Evolutionary conservation across 768 basidiomycete species (phyloP).

Genomic region (Phylloporus arenicola): DNA sequence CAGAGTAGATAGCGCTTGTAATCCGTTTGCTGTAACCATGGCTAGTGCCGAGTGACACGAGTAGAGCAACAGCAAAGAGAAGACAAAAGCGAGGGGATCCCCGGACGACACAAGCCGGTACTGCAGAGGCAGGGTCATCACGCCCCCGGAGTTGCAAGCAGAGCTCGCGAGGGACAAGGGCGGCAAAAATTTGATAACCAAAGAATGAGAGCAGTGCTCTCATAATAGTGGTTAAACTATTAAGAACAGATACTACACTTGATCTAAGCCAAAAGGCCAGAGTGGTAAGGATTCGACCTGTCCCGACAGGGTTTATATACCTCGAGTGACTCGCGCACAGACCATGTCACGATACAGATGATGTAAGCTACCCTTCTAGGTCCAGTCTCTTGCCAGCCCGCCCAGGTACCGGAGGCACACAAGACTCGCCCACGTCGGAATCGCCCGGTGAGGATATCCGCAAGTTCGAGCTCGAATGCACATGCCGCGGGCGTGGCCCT

Average conservation of each 20-base stretch:
- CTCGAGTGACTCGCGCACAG: background rate
- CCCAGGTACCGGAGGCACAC: conserved; percentile 15
- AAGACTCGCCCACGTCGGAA: conserved; percentile 8
- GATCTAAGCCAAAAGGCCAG: conserved; percentile 69
- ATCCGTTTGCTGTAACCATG: background rate
- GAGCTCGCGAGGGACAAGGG: conserved; percentile 17
- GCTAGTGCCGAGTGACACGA: background rate
- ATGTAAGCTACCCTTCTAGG: conserved; percentile 14
- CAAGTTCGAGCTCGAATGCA: conserved; percentile 25
- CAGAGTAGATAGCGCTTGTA: background rate
- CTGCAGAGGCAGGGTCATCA: conserved; percentile 10
- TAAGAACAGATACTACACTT: conserved; percentile 75
- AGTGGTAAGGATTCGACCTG: conserved; percentile 9
- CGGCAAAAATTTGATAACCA: conserved; percentile 46
- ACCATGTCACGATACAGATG: background rate
- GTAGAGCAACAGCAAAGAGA: conserved; percentile 1
- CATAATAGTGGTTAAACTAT: conserved; percentile 58
- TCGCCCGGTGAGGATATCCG: conserved; percentile 8
- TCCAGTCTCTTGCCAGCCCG: conserved; percentile 34
- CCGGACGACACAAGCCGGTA: conserved; percentile 7
- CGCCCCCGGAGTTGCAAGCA: conserved; percentile 8
- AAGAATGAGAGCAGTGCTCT: conserved; percentile 46
- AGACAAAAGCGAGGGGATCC: background rate
- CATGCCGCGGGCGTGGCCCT: conserved; percentile 13
- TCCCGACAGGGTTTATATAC: background rate